Percentiles rank a stretch among this genome's conserved stretches.
phyloP scores from a whole-genome alignment of 441 rosid species.

The California macrophylla region DNA sequence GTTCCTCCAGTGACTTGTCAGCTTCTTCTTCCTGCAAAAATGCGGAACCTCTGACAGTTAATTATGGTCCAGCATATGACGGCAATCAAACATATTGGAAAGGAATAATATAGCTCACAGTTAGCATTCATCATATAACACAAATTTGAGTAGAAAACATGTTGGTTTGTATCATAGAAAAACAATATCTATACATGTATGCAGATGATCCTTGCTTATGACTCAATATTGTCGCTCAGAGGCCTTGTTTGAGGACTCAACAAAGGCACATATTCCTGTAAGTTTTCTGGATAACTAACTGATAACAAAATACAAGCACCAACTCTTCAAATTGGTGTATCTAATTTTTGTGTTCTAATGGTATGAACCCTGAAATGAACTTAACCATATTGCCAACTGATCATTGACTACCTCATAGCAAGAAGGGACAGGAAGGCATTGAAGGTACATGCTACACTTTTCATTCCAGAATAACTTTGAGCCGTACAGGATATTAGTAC shows the following conservation, averaged over 20 bases:
- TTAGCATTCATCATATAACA: neutral
- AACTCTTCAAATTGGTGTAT: neutral
- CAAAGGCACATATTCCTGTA: neutral
- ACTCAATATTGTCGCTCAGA: neutral
- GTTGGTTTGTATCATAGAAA: neutral
- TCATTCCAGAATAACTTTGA: conserved; percentile 3
- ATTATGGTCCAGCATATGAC: conserved; percentile 1
- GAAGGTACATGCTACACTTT: neutral
- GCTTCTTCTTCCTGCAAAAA: conserved; percentile 64
- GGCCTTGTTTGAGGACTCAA: neutral
- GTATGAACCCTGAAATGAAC: neutral
- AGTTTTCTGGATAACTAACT: neutral
- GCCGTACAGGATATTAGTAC: neutral
- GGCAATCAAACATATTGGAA: neutral
- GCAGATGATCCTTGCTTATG: neutral
- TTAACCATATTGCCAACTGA: neutral
- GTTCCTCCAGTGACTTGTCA: conserved; percentile 74
- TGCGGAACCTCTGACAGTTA: conserved; percentile 10
- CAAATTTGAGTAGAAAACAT: neutral
- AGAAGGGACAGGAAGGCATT: neutral
- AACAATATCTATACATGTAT: neutral
- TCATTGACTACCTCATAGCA: neutral
- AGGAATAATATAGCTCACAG: neutral
- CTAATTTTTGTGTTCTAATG: neutral
- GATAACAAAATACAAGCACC: neutral